Conservation (phyloP, 352 stramenopile species). For the Pythium rhizo-oryzae region DNA sequence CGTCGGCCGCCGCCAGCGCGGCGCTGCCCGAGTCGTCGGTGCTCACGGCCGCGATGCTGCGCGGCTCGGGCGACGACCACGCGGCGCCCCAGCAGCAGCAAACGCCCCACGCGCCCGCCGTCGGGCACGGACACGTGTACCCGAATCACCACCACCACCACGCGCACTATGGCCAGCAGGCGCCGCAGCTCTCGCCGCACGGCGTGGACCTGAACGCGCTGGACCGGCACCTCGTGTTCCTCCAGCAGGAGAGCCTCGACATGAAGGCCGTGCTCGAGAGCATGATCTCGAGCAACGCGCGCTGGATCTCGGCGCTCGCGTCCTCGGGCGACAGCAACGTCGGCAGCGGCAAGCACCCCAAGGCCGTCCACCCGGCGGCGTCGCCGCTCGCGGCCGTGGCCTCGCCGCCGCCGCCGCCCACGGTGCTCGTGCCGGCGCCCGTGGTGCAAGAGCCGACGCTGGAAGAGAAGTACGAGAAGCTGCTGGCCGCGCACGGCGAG, state of each 20-base stretch:
- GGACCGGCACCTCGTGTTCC: slow-evolving; percentile 66
- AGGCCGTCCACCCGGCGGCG: slow-evolving; percentile 26
- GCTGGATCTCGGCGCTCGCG: slow-evolving; percentile 65
- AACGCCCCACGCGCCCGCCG: too few relatives aligned
- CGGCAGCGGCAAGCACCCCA: slow-evolving; percentile 29
- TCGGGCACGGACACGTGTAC: too few relatives aligned
- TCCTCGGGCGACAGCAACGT: slow-evolving; percentile 25
- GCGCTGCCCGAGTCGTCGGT: slow-evolving; percentile 19
- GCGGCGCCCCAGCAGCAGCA: too few relatives aligned
- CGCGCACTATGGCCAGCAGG: slow-evolving; percentile 18
- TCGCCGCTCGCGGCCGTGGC: slow-evolving; percentile 14
- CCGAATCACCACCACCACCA: too few relatives aligned
- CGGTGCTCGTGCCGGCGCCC: background rate
- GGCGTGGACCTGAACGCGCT: slow-evolving; percentile 53
- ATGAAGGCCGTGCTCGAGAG: slow-evolving; percentile 69
- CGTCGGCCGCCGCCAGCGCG: background rate
- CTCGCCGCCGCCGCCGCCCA: background rate
- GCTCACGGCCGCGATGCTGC: slow-evolving; percentile 29
- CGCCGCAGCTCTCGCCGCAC: slow-evolving; percentile 30
- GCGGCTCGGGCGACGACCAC: background rate
- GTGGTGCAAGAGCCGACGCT: slow-evolving; percentile 25
- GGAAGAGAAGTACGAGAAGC: slow-evolving; percentile 51
- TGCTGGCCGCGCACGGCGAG: slow-evolving; percentile 54
- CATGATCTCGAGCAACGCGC: slow-evolving; percentile 74
- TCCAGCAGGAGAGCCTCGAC: slow-evolving; percentile 67